Base-by-base conservation (phyloP, 2,329 filamentous ascomycete species). In the Botrytis fragariae region DNA sequence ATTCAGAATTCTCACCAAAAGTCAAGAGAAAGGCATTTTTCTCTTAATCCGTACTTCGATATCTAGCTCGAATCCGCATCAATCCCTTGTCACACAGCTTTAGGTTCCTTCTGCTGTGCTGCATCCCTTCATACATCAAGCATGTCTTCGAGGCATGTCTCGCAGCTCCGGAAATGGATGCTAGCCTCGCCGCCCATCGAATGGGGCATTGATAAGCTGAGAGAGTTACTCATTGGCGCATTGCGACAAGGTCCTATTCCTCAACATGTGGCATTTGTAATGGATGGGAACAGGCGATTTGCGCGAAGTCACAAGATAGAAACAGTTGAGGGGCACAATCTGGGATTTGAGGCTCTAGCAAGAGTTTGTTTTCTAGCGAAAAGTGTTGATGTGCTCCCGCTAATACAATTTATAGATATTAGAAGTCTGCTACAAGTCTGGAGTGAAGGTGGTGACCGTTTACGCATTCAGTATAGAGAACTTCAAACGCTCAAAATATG, bases 391-490 rank as follows among this genome's bases (percentile, higher is more conserved):
- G 22, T 64, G 16, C 29, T 39, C 44, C 32, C 74, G 59, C 61
- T 80, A 68, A 81, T 61, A 4, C 20, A 4, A 39, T 54, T 18
- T 9, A 51, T 78, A 93, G 92, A 94, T 98, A 71, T 90, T 99
- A 74, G 96, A 99, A 83, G 93, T 99, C 72, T 98, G 96, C 87
- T 99, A 98, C 86, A 98, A 97, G 82, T 94, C 93, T 74, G 96
- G 96, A 72, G 95, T 99, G 76, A 95, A 96, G 82, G 94, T 97
- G 14, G 95, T 99, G 57, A 98, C 96, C 6, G 94, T 99, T 76
- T 99, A 98, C 82, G 96, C 96, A 25, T 99, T 99, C 84, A 97
- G 94, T 81, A 98, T 99, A 80, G 96, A 99, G 84, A 99, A 99
- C 85, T 99, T 97, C 86, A 97, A 98, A 82, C 91, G 96, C 9